Conservation (phyloP, 306 rosid species). For the Sophora flavescens region DNA sequence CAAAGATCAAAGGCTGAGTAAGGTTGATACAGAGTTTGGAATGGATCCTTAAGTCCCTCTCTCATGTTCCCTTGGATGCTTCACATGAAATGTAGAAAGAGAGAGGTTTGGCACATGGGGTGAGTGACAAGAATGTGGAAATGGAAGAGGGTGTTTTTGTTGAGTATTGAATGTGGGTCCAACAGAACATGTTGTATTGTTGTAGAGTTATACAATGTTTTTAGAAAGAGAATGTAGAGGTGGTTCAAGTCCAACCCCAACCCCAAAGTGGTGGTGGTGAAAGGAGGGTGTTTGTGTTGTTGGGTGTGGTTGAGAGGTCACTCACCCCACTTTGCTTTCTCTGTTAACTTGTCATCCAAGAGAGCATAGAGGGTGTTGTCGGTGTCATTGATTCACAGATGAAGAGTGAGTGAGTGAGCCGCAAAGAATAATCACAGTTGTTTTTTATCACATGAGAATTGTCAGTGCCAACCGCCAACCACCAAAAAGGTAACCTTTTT, state of each 20-base stretch:
- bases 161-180: conserved; percentile 73
- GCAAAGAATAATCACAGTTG: conserved; percentile 65
- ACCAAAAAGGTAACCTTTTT: not conserved
- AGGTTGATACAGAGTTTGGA: conserved; percentile 10
- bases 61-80: conserved; percentile 19
- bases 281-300: not conserved
- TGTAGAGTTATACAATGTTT: not conserved
- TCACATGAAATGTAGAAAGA: conserved; percentile 54
- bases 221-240: conserved; percentile 28
- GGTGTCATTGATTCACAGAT: conserved; percentile 50
- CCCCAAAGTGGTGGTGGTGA: not conserved
- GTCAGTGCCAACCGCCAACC: conserved; percentile 59
- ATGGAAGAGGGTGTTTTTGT: conserved; percentile 42
- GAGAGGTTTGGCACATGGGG: conserved; percentile 68
- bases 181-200: conserved; percentile 40
- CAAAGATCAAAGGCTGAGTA: no score
- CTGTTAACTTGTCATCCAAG: conserved; percentile 58
- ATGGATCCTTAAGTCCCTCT: conserved; percentile 34
- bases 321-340: conserved; percentile 7
- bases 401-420: conserved; percentile 49
- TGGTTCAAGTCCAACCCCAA: conserved; percentile 4
- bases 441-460: conserved; percentile 35
- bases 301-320: conserved; percentile 60
- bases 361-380: conserved; percentile 43
- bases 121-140: conserved; percentile 33